Conservation (phyloP, 306 rosid species). For the Trifolium subterraneum region DNA sequence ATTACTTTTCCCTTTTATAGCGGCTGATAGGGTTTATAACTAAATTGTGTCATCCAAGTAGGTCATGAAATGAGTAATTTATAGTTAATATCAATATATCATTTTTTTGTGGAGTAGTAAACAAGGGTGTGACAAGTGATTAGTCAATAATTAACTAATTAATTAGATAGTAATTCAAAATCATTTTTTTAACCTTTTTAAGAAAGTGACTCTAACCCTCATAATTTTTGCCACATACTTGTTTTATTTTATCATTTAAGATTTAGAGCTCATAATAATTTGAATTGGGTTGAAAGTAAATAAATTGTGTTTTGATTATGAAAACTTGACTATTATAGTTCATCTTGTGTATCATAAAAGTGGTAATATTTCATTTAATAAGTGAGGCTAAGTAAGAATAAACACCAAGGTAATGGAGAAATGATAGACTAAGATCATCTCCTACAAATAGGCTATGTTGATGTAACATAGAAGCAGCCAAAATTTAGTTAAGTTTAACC, state of each 20-base stretch:
- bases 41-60: conserved; percentile 3
- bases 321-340: background rate
- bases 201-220: conserved; percentile 30
- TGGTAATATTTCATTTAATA: background rate
- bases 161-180: background rate
- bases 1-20: background rate
- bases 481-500: too few species aligned
- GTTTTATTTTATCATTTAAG: background rate
- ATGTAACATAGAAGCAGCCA: too few species aligned
- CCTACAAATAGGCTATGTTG: background rate
- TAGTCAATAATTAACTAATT: conserved; percentile 3
- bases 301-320: background rate
- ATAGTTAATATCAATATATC: conserved; percentile 6
- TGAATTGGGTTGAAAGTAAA: background rate
- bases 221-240: background rate
- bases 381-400: conserved; percentile 13
- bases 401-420: conserved; percentile 17
- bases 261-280: background rate
- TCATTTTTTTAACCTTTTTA: background rate
- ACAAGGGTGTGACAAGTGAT: conserved; percentile 16
- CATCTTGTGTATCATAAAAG: background rate
- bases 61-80: conserved; percentile 16
- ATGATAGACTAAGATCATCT: conserved; percentile 10
- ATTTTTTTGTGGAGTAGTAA: background rate
- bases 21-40: conserved; percentile 12